A percentile compares a stretch with the other conserved stretches of the same genome.
Conservation (phyloP, 192 early-diverging fungal genomes). For the Coemansia sp. region DNA sequence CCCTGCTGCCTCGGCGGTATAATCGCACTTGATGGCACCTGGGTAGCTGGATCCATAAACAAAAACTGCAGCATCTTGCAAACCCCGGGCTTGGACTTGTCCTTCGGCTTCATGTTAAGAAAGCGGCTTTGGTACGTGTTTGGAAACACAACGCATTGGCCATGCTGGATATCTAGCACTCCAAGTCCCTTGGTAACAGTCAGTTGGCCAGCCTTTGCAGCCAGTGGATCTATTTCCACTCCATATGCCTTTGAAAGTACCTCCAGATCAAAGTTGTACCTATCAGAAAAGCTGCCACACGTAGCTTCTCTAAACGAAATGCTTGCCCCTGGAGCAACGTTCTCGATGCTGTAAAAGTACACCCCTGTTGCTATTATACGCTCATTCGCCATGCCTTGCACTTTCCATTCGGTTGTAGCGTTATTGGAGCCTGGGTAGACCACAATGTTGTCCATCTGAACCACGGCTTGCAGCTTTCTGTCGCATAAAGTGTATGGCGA, state of each 20-base stretch:
- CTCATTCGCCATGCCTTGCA: slow-evolving; percentile 72
- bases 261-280: neutral
- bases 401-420: slow-evolving; percentile 64
- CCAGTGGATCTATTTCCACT: slow-evolving; percentile 14
- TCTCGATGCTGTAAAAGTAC: slow-evolving; percentile 69
- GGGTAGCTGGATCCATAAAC: slow-evolving; percentile 59
- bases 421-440: slow-evolving; percentile 65
- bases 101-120: slow-evolving; percentile 55
- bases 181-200: slow-evolving; percentile 39
- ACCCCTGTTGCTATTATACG: slow-evolving; percentile 72
- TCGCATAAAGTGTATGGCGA: slow-evolving; percentile 39
- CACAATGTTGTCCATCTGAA: slow-evolving; percentile 70
- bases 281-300: neutral
- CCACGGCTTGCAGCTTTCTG: slow-evolving; percentile 60
- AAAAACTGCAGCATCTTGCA: slow-evolving; percentile 68
- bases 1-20: slow-evolving; percentile 63
- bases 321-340: slow-evolving; percentile 60
- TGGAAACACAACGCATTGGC: slow-evolving; percentile 66
- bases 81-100: slow-evolving; percentile 59
- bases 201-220: slow-evolving; percentile 2
- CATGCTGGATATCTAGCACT: slow-evolving; percentile 40
- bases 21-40: slow-evolving; percentile 53
- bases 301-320: slow-evolving; percentile 58
- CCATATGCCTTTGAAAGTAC: slow-evolving; percentile 9
- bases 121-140: slow-evolving; percentile 69